These are phyloP conservation scores for Erodium moschatum DNA, from an alignment of 441 rosid genomes.

Conservation along the genomic window DNA sequence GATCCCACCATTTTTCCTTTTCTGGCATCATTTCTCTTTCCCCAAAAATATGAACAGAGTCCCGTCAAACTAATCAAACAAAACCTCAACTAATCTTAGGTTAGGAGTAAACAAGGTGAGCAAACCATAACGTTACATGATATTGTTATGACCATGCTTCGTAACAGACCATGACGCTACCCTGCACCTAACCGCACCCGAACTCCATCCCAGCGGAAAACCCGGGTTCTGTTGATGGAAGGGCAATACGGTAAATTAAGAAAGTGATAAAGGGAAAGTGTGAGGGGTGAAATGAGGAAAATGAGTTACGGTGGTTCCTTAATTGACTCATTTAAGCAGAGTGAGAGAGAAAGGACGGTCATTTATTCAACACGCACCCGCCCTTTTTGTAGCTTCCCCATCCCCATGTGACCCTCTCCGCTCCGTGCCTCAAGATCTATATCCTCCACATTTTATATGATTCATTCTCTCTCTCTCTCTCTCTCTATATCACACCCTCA, in stretches of 20 bases:
- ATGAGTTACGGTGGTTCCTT: neutral
- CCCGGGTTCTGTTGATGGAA: too few species aligned
- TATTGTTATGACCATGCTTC: too few species aligned
- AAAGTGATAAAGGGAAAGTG: too few species aligned
- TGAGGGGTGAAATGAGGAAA: neutral
- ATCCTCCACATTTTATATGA: neutral
- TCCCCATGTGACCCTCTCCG: neutral
- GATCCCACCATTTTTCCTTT: neutral
- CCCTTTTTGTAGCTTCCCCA: neutral
- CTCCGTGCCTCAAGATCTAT: neutral
- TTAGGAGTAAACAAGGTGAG: too few species aligned
- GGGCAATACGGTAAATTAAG: too few species aligned
- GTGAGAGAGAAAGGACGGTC: neutral
- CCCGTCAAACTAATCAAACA: too few species aligned
- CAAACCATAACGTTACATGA: too few species aligned
- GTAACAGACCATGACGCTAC: neutral
- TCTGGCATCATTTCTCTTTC: neutral
- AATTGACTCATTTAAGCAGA: neutral
- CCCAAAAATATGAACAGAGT: neutral
- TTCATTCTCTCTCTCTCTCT: too few species aligned
- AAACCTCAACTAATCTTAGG: too few species aligned
- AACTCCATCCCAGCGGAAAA: neutral
- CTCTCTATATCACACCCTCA: too few species aligned
- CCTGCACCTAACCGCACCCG: neutral
- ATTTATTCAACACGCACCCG: neutral